Conservation (phyloP, 164 flowering plant genomes). For the Brasenia schreberi region DNA sequence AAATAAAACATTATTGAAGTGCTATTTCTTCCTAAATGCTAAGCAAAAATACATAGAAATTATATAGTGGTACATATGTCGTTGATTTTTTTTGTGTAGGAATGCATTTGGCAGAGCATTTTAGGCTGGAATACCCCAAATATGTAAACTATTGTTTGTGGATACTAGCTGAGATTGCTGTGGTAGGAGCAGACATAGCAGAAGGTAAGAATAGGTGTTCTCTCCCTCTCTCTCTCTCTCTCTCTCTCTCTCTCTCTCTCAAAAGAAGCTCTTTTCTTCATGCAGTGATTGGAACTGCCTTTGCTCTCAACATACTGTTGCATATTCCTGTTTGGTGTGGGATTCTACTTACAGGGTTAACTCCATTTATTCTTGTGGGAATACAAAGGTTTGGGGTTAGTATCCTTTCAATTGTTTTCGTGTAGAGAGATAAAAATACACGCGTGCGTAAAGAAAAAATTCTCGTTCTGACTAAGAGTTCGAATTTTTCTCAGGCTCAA, state of each 20-base stretch:
- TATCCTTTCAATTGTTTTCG: neutral
- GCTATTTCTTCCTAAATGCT: neutral
- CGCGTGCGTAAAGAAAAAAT: neutral
- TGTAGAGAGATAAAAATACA: neutral
- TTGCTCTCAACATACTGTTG: slow-evolving; percentile 13
- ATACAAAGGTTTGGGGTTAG: slow-evolving; percentile 12
- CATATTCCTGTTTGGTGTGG: slow-evolving; percentile 12
- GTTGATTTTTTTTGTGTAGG: slow-evolving; percentile 15
- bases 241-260: neutral
- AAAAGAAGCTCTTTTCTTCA: neutral
- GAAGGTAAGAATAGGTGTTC: slow-evolving; percentile 31
- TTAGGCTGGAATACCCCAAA: slow-evolving; percentile 38
- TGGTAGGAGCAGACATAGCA: slow-evolving; percentile 62
- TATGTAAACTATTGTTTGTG: slow-evolving; percentile 39
- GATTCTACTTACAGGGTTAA: slow-evolving; percentile 9
- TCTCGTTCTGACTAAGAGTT: neutral
- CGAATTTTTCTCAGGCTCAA: neutral
- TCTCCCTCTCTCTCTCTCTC: slow-evolving; percentile 2
- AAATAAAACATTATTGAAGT: neutral
- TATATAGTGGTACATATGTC: neutral
- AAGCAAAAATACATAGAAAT: neutral
- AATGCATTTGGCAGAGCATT: slow-evolving; percentile 40
- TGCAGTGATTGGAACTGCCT: slow-evolving; percentile 13
- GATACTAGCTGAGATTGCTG: slow-evolving; percentile 58
- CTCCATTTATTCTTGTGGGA: slow-evolving; percentile 12